Evolutionary conservation across 176 grass and related monocot species (phyloP).

Genomic region (Stipa capillata): DNA sequence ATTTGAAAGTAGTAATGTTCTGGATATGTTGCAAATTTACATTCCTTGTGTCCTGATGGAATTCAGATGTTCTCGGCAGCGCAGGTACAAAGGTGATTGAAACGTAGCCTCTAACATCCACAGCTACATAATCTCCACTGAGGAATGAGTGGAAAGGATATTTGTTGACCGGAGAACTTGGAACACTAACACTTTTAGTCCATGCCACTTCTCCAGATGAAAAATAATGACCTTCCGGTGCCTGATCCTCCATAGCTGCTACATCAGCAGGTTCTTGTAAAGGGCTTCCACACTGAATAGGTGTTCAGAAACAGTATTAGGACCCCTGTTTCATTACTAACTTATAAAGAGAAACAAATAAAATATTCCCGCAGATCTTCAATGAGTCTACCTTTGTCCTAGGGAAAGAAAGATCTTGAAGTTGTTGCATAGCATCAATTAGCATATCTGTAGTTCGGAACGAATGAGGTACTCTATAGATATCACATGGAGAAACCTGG

Average conservation of each 20-base stretch:
- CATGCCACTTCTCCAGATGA: background rate
- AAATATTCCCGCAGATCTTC: background rate
- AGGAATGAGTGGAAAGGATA: slow-evolving; percentile 48
- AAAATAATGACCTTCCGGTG: slow-evolving; percentile 9
- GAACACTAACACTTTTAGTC: slow-evolving; percentile 15
- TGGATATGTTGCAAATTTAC: background rate
- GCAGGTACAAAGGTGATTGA: slow-evolving; percentile 51
- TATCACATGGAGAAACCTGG: slow-evolving; percentile 54
- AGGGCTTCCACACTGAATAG: slow-evolving; percentile 10
- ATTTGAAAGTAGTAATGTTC: background rate
- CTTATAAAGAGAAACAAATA: background rate
- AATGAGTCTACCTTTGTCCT: slow-evolving; percentile 36
- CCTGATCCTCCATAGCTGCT: slow-evolving; percentile 7
- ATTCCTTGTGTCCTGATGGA: slow-evolving; percentile 12
- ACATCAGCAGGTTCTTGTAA: slow-evolving; percentile 18
- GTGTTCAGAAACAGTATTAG: slow-evolving; percentile 16
- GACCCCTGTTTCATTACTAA: background rate
- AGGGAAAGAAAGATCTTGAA: slow-evolving; percentile 55
- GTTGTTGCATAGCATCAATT: slow-evolving; percentile 75
- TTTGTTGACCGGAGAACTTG: slow-evolving; percentile 15
- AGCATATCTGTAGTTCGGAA: slow-evolving; percentile 73
- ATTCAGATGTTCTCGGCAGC: slow-evolving; percentile 22
- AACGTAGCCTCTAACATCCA: slow-evolving; percentile 50
- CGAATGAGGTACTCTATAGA: slow-evolving; percentile 72
- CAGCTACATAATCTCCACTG: slow-evolving; percentile 47